These are phyloP conservation scores for Epichloe sp. DNA, from an alignment of 2,329 filamentous ascomycete genomes.

Conservation along the genomic window DNA sequence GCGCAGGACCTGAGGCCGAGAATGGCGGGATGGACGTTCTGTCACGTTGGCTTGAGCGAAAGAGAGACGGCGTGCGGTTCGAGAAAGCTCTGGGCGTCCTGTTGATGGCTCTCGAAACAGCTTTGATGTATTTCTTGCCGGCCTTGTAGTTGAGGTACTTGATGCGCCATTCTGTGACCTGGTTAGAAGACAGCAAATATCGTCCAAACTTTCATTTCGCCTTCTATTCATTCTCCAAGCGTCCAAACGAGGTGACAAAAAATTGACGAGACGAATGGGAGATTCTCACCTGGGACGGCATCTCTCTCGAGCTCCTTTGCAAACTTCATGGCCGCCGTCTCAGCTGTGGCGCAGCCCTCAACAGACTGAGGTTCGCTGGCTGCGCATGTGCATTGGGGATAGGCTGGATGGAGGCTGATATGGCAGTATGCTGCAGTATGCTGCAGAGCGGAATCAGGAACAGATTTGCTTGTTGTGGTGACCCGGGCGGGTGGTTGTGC, in stretches of 20 bases:
- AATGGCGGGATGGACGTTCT: slow-evolving; percentile 1
- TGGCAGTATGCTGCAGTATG: too few relatives aligned
- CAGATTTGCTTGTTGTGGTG: too few relatives aligned
- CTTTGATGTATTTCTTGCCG: slow-evolving; percentile 89
- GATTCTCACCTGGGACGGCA: slow-evolving; percentile 56
- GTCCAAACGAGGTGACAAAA: background rate
- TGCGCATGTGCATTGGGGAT: too few relatives aligned
- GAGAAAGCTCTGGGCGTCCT: slow-evolving; percentile 34
- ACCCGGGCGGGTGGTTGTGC: too few relatives aligned
- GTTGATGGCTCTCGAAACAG: slow-evolving; percentile 59
- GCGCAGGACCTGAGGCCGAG: background rate
- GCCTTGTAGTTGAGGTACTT: slow-evolving; percentile 95
- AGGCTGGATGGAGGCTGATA: too few relatives aligned
- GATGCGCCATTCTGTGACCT: slow-evolving; percentile 61
- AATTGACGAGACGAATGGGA: background rate
- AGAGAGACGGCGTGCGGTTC: slow-evolving; percentile 20
- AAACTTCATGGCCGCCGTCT: slow-evolving; percentile 8
- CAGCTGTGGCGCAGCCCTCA: slow-evolving; percentile 6
- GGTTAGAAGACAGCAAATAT: background rate
- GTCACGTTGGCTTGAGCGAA: slow-evolving; percentile 11
- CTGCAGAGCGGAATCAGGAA: too few relatives aligned
- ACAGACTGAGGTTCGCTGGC: background rate
- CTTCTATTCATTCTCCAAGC: too few relatives aligned
- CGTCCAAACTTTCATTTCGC: background rate
- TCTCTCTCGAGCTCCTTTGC: slow-evolving; percentile 11